Conservation (phyloP, 768 basidiomycete genomes). For the Clitopilus hobsonii region DNA sequence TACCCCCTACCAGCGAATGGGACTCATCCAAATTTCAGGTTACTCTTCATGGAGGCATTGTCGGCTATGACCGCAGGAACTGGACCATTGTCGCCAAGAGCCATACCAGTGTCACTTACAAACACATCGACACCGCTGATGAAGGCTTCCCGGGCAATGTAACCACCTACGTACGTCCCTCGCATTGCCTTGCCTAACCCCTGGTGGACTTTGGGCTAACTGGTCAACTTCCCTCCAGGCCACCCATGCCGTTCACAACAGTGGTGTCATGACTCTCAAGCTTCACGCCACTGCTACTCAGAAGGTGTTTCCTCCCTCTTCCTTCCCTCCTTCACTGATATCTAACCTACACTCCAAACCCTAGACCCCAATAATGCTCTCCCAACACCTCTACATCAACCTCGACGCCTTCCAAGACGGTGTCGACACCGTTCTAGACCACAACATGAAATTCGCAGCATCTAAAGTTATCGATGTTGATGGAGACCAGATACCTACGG, state of each 20-base stretch:
- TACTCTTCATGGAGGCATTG: slow-evolving; percentile 51
- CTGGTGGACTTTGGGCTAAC: not conserved
- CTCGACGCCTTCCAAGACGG: slow-evolving; percentile 47
- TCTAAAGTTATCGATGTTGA: slow-evolving; percentile 30
- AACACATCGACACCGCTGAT: slow-evolving; percentile 44
- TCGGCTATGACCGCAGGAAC: slow-evolving; percentile 54
- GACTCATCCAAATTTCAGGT: slow-evolving; percentile 24
- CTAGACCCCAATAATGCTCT: slow-evolving; percentile 53
- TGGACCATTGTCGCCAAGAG: slow-evolving; percentile 45
- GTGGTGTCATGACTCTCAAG: slow-evolving; percentile 34
- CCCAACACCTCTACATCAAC: slow-evolving; percentile 54
- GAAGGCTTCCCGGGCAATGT: slow-evolving; percentile 53
- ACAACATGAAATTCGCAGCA: slow-evolving; percentile 23
- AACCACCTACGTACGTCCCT: slow-evolving; percentile 30
- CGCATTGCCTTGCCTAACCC: not conserved
- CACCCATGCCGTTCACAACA: slow-evolving; percentile 41
- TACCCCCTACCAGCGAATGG: not conserved
- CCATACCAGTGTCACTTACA: slow-evolving; percentile 45
- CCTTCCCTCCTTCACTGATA: not conserved
- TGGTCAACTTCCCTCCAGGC: slow-evolving; percentile 23
- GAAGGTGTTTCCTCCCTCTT: slow-evolving; percentile 19
- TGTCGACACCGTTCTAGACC: slow-evolving; percentile 26
- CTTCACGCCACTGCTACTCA: slow-evolving; percentile 44
- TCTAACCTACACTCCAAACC: not conserved
- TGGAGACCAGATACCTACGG: slow-evolving; percentile 30